Evolutionary conservation across 2,329 filamentous ascomycete species (phyloP), one percentile per base, ranked within the genome.

Genomic region (Pseudofabraea citricarpa): DNA sequence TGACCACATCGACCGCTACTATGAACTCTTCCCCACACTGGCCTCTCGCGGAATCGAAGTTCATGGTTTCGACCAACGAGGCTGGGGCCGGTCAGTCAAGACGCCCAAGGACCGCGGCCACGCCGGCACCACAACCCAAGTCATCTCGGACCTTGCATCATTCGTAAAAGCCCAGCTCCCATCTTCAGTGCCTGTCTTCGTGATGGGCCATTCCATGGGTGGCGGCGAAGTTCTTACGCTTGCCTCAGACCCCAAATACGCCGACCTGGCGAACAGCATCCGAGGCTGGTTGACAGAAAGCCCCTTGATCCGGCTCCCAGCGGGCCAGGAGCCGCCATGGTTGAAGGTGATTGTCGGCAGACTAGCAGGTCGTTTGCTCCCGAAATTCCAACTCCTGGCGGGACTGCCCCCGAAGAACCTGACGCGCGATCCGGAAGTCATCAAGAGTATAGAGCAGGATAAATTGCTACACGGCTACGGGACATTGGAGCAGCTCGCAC

Each of bases 201-300:
- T 96, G 16, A 81, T 93, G 71, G 90, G 90, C 41, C 89, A 95
- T 65, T 90, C 84, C 18, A 95, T 95, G 88, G 90, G 90, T 52
- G 90, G 90, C 46, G 87, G 81, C 19, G 77, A 94, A 64, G 77
- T 82, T 5, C 68, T 95, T 7, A 81, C 78, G 33, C 62, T 84
- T 18, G 74, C 74, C 19, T 73, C 68, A 43, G 69, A 74, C 42
- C 62, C 71, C 1, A 47, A 63, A 43, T 74, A 80, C 59, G 65
- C 67, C 33, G 73, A 78, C 13, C 61, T 87, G 10, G 72, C 79
- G 32, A 62, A 67, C 26, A 69, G 74, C 45, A 75, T 95, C 37
- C 73, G 81, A 36, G 90, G 90, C 18, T 88, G 85, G 71, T 59
- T 95, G 26, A 71, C 86, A 12, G 85, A 90, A 64, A 73, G 78